A percentile compares a stretch with the other conserved stretches of the same genome.
These are phyloP conservation scores for Pseudogymnoascus sp. DNA, from an alignment of 2,329 filamentous ascomycete genomes.

Conservation along the genomic window DNA sequence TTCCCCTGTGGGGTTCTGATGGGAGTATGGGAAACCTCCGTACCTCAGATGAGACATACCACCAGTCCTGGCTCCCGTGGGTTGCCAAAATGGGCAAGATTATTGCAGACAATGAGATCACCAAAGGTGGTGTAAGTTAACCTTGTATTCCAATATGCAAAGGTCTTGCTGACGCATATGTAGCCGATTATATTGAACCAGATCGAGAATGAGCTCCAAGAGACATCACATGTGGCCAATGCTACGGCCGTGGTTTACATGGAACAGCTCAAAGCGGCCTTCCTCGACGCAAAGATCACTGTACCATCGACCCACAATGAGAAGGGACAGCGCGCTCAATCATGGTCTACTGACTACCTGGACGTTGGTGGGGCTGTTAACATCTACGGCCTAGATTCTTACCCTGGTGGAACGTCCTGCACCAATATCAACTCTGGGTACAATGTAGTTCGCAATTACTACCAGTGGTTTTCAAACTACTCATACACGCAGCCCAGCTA, in stretches of 20 bases:
- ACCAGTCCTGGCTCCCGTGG: conserved; percentile 41
- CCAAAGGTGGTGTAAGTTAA: conserved; percentile 35
- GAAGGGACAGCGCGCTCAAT: conserved; percentile 40
- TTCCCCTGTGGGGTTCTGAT: conserved; percentile 39
- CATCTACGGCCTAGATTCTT: conserved; percentile 41
- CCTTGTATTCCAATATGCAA: neutral
- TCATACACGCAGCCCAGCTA: conserved; percentile 46
- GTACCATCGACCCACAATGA: conserved; percentile 45
- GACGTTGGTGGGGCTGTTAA: conserved; percentile 49
- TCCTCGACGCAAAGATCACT: conserved; percentile 38
- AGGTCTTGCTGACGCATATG: neutral
- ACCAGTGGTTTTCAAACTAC: conserved; percentile 50
- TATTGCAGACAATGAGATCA: conserved; percentile 42
- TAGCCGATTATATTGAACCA: conserved; percentile 43
- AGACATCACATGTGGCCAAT: conserved; percentile 35
- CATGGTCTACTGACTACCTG: conserved; percentile 48
- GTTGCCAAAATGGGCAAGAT: conserved; percentile 38
- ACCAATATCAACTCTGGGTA: conserved; percentile 43
- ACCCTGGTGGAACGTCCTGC: conserved; percentile 42
- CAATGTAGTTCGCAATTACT: conserved; percentile 44
- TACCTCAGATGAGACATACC: conserved; percentile 38
- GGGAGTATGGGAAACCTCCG: conserved; percentile 38
- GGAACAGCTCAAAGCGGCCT: conserved; percentile 42
- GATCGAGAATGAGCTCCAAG: conserved; percentile 46
- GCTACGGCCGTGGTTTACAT: conserved; percentile 44